These are phyloP conservation scores for Viola pubescens DNA, from an alignment of 441 rosid species.

Conservation along the genomic window DNA sequence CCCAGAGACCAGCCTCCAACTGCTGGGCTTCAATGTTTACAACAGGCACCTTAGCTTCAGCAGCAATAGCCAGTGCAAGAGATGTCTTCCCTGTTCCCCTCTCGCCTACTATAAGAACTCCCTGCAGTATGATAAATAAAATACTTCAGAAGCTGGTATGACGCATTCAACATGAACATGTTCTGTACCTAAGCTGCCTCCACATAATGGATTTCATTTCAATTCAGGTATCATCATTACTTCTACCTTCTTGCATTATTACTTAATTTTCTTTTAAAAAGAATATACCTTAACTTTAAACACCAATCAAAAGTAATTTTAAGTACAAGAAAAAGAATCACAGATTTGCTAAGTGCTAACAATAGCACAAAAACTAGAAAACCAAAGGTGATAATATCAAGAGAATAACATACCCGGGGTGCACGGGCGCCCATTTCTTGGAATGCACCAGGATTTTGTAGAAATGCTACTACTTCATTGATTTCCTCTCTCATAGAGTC, in stretches of 20 bases:
- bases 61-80: conserved; percentile 90
- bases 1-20: conserved; percentile 97
- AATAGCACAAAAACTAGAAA: not conserved
- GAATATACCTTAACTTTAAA: no score
- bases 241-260: no score
- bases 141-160: conserved; percentile 13
- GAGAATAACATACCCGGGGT: conserved; percentile 66
- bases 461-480: conserved; percentile 91
- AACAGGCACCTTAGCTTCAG: conserved; percentile 95
- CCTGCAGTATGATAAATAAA: conserved; percentile 40
- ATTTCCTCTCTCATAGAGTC: conserved; percentile 98
- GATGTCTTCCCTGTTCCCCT: conserved; percentile 98
- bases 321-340: no score
- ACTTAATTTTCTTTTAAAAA: no score
- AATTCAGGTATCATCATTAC: no score
- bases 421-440: conserved; percentile 98
- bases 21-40: conserved; percentile 84
- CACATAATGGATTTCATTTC: no score
- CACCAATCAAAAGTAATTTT: no score
- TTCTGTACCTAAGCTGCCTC: not conserved
- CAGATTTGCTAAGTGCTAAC: not conserved
- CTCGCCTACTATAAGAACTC: conserved; percentile 96
- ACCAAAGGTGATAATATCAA: not conserved
- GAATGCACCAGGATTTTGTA: conserved; percentile 86
- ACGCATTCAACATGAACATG: conserved; percentile 2